Base-by-base conservation (phyloP, 192 early-diverging fungal species). In the Coemansia sp. region DNA sequence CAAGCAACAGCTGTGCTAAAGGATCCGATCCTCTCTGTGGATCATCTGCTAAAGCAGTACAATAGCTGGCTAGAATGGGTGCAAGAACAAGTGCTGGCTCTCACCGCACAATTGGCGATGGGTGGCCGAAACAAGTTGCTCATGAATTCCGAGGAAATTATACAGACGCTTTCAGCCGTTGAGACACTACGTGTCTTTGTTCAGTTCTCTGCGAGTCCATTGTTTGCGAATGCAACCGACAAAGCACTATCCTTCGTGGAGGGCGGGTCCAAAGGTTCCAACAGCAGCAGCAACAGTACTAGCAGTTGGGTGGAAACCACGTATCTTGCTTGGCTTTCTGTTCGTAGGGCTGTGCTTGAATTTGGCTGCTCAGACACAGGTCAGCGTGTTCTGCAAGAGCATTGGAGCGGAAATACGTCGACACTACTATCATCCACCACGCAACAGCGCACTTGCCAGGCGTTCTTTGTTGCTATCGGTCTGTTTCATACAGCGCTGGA, bases 291-390 rank as follows among this genome's bases (percentile, higher is more conserved):
- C 15, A 54, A 3, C 9, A 15, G 23, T 18, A 12, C 38, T 40
- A 56, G 56, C 10, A 32, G 54, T 23, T 79, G 76, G 76, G 68
- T 67, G 0, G 76, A 79, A 13, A 39, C 59, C 0, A 74, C 76
- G 10, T 70, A 67, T 18, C 47, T 67, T 52, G 65, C 71, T 21
- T 79, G 76, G 76, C 53, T 78, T 26, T 39, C 57, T 18, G 68
- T 70, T 19, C 71, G 68, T 12, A 43, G 37, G 37, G 19, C 32
- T 7, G 71, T 74, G 21, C 47, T 73, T 8, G 52, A n/a, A 26
- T 60, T 74, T n/a, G 76, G 63, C 3, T 56, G 47, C 1, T 38
- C 13, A 12, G 64, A 67, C 12, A 12, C 47, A 13, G 23, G 52
- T 6, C 67, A 67, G 6, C 57, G 67, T n/a, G 6, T 74, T 39